Conservation (phyloP, 2,329 filamentous ascomycete genomes). For the Ophiocordyceps australis region DNA sequence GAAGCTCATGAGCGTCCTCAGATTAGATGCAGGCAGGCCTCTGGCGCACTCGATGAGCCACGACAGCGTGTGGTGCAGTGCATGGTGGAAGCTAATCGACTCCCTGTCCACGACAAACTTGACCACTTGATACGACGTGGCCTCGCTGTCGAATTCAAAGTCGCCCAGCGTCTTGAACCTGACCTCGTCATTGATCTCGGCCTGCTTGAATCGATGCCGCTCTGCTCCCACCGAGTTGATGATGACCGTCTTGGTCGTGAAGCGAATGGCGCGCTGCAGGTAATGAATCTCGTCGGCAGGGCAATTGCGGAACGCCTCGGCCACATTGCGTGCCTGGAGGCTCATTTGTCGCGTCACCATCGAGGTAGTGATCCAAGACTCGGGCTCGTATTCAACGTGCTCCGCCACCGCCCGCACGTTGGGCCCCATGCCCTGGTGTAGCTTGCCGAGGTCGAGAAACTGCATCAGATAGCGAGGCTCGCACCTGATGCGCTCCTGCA, state of each 20-base stretch:
- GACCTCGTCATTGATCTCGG: constrained; percentile 75
- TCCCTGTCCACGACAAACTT: constrained; percentile 79
- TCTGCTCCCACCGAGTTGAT: constrained; percentile 83
- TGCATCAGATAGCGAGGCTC: constrained; percentile 83
- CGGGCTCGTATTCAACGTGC: constrained; percentile 95
- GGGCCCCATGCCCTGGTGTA: constrained; percentile 93
- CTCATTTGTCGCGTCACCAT: constrained; percentile 92
- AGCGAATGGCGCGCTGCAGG: constrained; percentile 53
- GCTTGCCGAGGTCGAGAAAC: constrained; percentile 86
- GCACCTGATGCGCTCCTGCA: constrained; percentile 66
- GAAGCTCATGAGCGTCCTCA: constrained; percentile 54
- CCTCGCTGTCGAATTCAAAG: constrained; percentile 58
- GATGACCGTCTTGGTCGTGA: constrained; percentile 68
- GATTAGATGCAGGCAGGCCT: constrained; percentile 46
- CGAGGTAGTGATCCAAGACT: constrained; percentile 94
- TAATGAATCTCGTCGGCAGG: constrained; percentile 44
- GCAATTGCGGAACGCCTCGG: constrained; percentile 64
- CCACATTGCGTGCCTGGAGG: constrained; percentile 71
- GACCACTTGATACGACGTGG: constrained; percentile 48
- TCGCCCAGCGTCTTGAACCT: constrained; percentile 61
- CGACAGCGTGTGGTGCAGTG: constrained; percentile 85
- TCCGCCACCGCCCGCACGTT: constrained; percentile 82
- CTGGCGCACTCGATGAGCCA: constrained; percentile 89
- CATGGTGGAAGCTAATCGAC: constrained; percentile 92
- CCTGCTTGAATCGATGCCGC: constrained; percentile 63